Conservation (phyloP, 495 filamentous ascomycete species). For the Aspergillus wentii region DNA sequence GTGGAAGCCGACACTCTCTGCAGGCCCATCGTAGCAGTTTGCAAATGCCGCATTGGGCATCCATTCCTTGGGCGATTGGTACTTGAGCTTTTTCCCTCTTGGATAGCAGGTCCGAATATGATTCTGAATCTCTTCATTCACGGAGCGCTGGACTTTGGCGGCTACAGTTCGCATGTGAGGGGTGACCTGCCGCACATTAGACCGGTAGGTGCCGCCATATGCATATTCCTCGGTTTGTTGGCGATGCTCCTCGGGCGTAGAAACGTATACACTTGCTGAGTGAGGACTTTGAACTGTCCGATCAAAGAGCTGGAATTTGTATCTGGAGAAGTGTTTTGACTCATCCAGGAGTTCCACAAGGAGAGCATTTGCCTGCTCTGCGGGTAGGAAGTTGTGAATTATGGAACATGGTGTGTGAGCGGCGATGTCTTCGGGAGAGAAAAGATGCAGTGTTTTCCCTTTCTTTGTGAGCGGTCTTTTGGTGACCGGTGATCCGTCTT, state of each 20-base stretch:
- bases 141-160: slow-evolving; percentile 58
- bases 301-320: slow-evolving; percentile 81
- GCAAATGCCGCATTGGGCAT: slow-evolving; percentile 85
- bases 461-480: slow-evolving; percentile 58
- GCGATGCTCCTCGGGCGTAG: slow-evolving; percentile 51
- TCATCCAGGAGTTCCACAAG: slow-evolving; percentile 73
- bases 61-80: slow-evolving; percentile 72
- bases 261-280: slow-evolving; percentile 76
- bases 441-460: slow-evolving; percentile 79
- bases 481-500: slow-evolving; percentile 20
- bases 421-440: slow-evolving; percentile 70
- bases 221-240: slow-evolving; percentile 73
- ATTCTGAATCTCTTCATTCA: slow-evolving; percentile 66
- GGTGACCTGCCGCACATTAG: slow-evolving; percentile 69
- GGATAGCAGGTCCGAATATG: slow-evolving; percentile 61
- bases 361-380: slow-evolving; percentile 63
- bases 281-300: slow-evolving; percentile 78
- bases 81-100: slow-evolving; percentile 64
- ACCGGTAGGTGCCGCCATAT: slow-evolving; percentile 71
- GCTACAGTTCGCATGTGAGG: slow-evolving; percentile 65
- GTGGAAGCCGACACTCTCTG: slow-evolving; percentile 85
- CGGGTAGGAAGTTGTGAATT: slow-evolving; percentile 82
- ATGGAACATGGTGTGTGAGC: slow-evolving; percentile 82
- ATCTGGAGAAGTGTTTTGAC: slow-evolving; percentile 64
- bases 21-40: slow-evolving; percentile 81